Evolutionary conservation across 1,284 basidiomycete species (phyloP).

Genomic region (Malassezia brasiliensis): DNA sequence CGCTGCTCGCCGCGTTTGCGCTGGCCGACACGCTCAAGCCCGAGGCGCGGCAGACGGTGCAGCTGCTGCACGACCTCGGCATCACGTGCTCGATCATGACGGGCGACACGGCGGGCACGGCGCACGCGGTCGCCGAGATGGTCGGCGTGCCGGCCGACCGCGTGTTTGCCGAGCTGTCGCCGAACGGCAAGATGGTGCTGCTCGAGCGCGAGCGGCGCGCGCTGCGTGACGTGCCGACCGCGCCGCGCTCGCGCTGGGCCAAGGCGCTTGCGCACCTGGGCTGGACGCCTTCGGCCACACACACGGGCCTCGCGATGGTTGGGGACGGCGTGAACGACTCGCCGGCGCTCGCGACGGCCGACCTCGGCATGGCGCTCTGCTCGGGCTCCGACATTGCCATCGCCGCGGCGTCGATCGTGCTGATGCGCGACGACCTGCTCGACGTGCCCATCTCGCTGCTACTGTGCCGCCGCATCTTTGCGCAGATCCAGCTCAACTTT

Average conservation of each 20-base stretch:
- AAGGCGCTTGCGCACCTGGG: constrained; percentile 3
- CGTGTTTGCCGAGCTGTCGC: constrained; percentile 41
- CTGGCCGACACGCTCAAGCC: constrained; percentile 42
- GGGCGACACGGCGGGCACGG: constrained; percentile 37
- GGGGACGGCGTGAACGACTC: constrained; percentile 99
- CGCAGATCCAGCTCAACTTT: constrained; percentile 64
- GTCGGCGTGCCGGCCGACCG: constrained; percentile 32
- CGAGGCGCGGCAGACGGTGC: constrained; percentile 30
- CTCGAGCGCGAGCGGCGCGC: constrained; percentile 17
- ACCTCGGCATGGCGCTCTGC: constrained; percentile 88
- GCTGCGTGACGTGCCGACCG: constrained; percentile 7
- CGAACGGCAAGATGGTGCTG: constrained; percentile 39
- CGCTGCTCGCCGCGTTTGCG: constrained; percentile 26
- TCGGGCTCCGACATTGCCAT: constrained; percentile 93
- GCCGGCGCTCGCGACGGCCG: constrained; percentile 85
- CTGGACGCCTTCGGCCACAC: not conserved
- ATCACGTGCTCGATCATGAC: constrained; percentile 43
- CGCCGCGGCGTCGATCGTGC: constrained; percentile 92
- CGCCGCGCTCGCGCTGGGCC: not conserved
- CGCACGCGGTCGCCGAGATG: constrained; percentile 32
- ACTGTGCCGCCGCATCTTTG: constrained; percentile 78
- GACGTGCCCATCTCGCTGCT: constrained; percentile 94
- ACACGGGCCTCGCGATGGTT: constrained; percentile 56
- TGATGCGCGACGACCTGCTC: constrained; percentile 88
- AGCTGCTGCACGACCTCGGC: constrained; percentile 31